These are phyloP conservation scores for Fusarium coicis DNA, from an alignment of 2,329 filamentous ascomycete species.

Conservation along the genomic window DNA sequence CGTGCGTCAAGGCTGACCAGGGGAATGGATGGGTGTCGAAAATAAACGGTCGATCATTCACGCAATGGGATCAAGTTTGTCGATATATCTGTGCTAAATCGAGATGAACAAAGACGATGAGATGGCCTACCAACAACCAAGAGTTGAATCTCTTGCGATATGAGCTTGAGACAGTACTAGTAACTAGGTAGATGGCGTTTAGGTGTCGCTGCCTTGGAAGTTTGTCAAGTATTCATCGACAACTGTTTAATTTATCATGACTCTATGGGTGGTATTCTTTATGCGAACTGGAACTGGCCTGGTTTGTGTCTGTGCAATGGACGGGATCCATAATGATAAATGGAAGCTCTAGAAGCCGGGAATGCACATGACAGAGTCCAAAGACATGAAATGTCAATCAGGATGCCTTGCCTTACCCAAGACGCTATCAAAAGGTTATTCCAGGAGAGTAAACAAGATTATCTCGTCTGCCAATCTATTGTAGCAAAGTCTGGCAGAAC, in stretches of 20 bases:
- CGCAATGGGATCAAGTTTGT: conserved; percentile 10
- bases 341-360: conserved; percentile 29
- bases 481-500: conserved; percentile 10
- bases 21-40: conserved; percentile 8
- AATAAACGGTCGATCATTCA: conserved; percentile 33
- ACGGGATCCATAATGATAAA: conserved; percentile 23
- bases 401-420: background rate
- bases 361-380: conserved; percentile 17
- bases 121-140: conserved; percentile 4
- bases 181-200: background rate
- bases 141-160: background rate
- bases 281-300: conserved; percentile 36
- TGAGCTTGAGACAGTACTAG: conserved; percentile 6
- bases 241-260: conserved; percentile 14
- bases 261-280: conserved; percentile 30
- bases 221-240: background rate
- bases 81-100: conserved; percentile 13
- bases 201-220: background rate
- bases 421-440: background rate
- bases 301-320: conserved; percentile 39
- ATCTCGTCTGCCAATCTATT: background rate
- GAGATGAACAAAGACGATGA: conserved; percentile 27
- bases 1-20: conserved; percentile 23
- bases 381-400: background rate
- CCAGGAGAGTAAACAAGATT: conserved; percentile 11